Conservation (phyloP, 164 flowering plant species). For the Stephania japonica region DNA sequence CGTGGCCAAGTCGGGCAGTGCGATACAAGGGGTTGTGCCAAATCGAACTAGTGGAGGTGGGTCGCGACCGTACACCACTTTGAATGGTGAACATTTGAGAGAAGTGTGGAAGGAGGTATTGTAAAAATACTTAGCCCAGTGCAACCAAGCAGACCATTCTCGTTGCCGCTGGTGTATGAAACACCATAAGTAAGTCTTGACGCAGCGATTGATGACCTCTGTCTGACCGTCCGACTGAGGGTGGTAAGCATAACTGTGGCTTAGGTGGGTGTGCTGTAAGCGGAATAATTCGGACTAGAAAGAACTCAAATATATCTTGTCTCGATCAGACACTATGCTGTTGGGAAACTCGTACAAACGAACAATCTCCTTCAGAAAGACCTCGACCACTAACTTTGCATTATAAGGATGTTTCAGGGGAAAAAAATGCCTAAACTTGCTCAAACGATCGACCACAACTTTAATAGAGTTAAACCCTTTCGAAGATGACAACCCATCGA, state of each 20-base stretch:
- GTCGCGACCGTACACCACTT: too few species aligned
- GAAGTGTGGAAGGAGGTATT: not conserved
- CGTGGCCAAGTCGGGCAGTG: too few species aligned
- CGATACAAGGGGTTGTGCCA: too few species aligned
- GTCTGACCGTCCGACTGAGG: too few species aligned
- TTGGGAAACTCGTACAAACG: not conserved
- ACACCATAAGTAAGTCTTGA: not conserved
- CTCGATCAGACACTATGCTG: not conserved
- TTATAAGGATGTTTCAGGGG: not conserved
- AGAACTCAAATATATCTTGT: not conserved
- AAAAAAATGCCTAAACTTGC: not conserved
- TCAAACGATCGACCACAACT: not conserved
- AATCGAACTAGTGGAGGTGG: too few species aligned
- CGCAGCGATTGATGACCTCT: too few species aligned
- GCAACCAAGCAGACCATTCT: not conserved
- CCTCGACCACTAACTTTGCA: not conserved
- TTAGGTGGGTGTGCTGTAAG: not conserved
- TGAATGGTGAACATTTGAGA: too few species aligned
- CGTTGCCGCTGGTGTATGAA: not conserved
- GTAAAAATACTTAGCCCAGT: conserved; percentile 2
- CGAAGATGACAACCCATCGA: not conserved
- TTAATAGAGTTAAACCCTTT: not conserved
- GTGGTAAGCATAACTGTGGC: not conserved
- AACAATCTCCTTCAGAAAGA: not conserved
- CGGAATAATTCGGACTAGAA: not conserved